A percentile compares a stretch with the other conserved stretches of the same genome.
Evolutionary conservation across 1,284 basidiomycete species (phyloP).

Genomic region (Coniophora puteana): DNA sequence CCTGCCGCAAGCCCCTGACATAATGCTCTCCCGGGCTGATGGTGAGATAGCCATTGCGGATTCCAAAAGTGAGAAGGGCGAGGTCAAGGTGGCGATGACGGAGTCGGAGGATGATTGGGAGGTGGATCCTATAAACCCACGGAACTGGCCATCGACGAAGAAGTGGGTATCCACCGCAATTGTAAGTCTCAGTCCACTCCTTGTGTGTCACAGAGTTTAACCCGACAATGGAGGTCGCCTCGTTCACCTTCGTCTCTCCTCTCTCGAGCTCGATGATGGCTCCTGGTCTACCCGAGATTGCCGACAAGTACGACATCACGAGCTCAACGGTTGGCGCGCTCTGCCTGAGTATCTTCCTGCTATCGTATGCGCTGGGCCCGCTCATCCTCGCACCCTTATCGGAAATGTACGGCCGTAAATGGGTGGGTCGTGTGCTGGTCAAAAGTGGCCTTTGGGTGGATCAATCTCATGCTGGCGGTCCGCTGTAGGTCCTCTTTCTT

Average conservation of each 20-base stretch:
- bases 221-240: conserved; percentile 62
- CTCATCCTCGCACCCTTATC: conserved; percentile 70
- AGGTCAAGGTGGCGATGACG: conserved; percentile 41
- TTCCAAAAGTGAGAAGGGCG: conserved; percentile 46
- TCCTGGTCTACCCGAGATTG: conserved; percentile 66
- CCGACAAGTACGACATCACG: conserved; percentile 55
- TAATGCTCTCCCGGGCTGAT: too few relatives aligned
- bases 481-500: conserved; percentile 61
- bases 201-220: too few relatives aligned
- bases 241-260: conserved; percentile 68
- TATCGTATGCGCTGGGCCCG: conserved; percentile 76
- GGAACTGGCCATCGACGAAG: conserved; percentile 55
- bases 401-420: conserved; percentile 74
- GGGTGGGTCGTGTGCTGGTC: conserved; percentile 40
- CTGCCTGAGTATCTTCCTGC: conserved; percentile 69
- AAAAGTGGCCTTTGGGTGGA: background rate
- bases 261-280: conserved; percentile 81
- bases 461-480: conserved; percentile 6
- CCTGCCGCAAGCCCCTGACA: too few relatives aligned
- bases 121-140: conserved; percentile 55
- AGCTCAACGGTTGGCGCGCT: conserved; percentile 56
- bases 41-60: too few relatives aligned
- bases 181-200: conserved; percentile 48
- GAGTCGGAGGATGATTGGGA: conserved; percentile 58
- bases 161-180: conserved; percentile 65